Evolutionary conservation across 352 stramenopile species (phyloP).

Genomic region (Phytophthora citrophthora): DNA sequence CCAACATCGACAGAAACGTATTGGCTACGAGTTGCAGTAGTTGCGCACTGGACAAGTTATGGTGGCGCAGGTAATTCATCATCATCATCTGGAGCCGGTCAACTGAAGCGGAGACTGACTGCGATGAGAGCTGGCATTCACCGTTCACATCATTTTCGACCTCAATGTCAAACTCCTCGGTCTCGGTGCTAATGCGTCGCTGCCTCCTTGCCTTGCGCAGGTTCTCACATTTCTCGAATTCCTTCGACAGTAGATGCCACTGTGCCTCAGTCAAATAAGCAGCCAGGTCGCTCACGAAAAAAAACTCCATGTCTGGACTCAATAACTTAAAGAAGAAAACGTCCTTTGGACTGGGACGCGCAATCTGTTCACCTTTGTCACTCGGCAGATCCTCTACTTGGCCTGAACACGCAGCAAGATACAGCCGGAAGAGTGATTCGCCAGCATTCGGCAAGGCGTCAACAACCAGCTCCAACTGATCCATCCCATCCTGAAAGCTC

Average conservation of each 20-base stretch:
- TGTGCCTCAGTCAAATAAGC: conserved; percentile 67
- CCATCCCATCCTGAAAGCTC: conserved; percentile 55
- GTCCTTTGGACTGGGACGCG: conserved; percentile 39
- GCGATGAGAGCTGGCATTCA: conserved; percentile 5
- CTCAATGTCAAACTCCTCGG: conserved; percentile 17
- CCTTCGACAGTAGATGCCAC: conserved; percentile 65
- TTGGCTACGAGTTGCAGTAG: conserved; percentile 49
- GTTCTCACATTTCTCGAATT: conserved; percentile 63
- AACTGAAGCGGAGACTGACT: conserved; percentile 28
- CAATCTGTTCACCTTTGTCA: conserved; percentile 7
- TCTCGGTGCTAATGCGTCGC: conserved; percentile 14
- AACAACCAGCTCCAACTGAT: conserved; percentile 62
- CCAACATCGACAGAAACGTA: conserved; percentile 54
- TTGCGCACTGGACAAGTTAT: conserved; percentile 54
- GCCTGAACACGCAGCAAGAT: conserved; percentile 50
- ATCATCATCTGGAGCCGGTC: conserved; percentile 70
- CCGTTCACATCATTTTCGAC: conserved; percentile 28
- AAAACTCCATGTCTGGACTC: conserved; percentile 69
- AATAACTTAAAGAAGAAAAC: conserved; percentile 69
- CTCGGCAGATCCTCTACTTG: conserved; percentile 23
- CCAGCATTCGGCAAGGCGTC: conserved; percentile 60
- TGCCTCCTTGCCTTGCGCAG: conserved; percentile 39
- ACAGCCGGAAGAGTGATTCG: conserved; percentile 70
- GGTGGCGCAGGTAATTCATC: conserved; percentile 63
- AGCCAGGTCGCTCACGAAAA: conserved; percentile 72